These are phyloP conservation scores for Mortierella sp. DNA, from an alignment of 371 early-diverging fungal genomes.

Conservation along the genomic window DNA sequence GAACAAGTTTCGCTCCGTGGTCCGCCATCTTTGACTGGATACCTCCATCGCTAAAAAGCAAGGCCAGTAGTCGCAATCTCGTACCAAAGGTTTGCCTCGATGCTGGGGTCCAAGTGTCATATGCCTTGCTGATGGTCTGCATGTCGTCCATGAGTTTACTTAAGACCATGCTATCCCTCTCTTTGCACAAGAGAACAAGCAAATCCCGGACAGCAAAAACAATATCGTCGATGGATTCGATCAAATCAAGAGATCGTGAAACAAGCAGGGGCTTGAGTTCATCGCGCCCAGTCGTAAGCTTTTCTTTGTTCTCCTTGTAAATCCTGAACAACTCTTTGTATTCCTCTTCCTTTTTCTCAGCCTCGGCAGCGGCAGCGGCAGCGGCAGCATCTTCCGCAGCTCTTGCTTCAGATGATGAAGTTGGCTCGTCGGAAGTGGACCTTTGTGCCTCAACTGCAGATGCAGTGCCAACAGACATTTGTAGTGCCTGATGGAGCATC, in stretches of 20 bases:
- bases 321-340: slow-evolving; percentile 40
- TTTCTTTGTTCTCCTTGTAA: slow-evolving; percentile 56
- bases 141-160: slow-evolving; percentile 50
- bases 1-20: slow-evolving; percentile 52
- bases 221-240: slow-evolving; percentile 72
- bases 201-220: slow-evolving; percentile 80
- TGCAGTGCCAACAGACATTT: slow-evolving; percentile 49
- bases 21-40: slow-evolving; percentile 62
- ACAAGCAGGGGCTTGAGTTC: slow-evolving; percentile 63
- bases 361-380: slow-evolving; percentile 5
- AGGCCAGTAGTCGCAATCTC: slow-evolving; percentile 71
- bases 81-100: slow-evolving; percentile 53
- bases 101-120: slow-evolving; percentile 18
- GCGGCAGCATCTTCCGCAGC: slow-evolving; percentile 17
- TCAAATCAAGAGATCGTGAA: slow-evolving; percentile 62
- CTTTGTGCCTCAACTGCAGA: slow-evolving; percentile 6
- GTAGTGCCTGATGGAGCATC: slow-evolving; percentile 52
- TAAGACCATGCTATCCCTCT: slow-evolving; percentile 59
- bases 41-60: slow-evolving; percentile 66
- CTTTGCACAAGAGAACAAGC: slow-evolving; percentile 59
- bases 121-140: slow-evolving; percentile 14
- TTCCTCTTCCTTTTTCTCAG: slow-evolving; percentile 29
- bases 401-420: slow-evolving; percentile 13
- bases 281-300: slow-evolving; percentile 58
- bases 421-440: not conserved